Evolutionary conservation across 345 rosid species (phyloP).

Genomic region (rapeseed (Brassica napus)): DNA sequence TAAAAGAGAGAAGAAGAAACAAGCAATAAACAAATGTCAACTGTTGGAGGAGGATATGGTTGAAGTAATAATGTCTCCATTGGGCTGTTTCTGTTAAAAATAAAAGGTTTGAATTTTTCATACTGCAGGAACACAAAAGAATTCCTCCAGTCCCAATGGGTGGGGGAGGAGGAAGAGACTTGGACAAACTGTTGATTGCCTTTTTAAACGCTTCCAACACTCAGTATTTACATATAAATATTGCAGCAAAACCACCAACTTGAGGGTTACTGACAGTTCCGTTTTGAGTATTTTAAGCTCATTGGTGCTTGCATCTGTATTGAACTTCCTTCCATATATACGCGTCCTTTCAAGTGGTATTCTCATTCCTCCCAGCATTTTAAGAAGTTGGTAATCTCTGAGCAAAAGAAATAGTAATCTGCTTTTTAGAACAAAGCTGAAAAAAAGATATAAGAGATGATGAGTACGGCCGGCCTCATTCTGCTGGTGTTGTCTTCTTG

Average conservation of each 20-base stretch:
- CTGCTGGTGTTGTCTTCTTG: slow-evolving; percentile 14
- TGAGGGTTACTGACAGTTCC: slow-evolving; percentile 1
- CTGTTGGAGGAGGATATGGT: not conserved
- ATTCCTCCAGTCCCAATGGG: slow-evolving; percentile 11
- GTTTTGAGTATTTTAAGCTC: not conserved
- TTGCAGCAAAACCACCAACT: not conserved
- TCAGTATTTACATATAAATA: slow-evolving; percentile 4
- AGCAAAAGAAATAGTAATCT: not conserved
- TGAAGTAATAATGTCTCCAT: slow-evolving; percentile 2
- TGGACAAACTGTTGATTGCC: not conserved
- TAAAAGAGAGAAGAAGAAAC: not conserved
- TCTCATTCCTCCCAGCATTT: slow-evolving; percentile 8
- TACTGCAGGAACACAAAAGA: slow-evolving; percentile 16
- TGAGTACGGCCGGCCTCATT: slow-evolving; percentile 10
- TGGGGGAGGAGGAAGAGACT: slow-evolving; percentile 12
- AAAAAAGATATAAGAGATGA: slow-evolving; percentile 7
- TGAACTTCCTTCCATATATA: slow-evolving; percentile 15
- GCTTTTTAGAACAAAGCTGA: not conserved
- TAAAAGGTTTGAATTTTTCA: slow-evolving; percentile 15
- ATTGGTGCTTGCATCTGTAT: slow-evolving; percentile 5
- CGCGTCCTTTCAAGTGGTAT: not conserved
- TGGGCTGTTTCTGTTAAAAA: not conserved
- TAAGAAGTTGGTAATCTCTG: not conserved
- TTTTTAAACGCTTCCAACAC: not conserved
- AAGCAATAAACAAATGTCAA: slow-evolving; percentile 11